These are phyloP conservation scores for Casaregolazyma lundiana DNA, from an alignment of 1,139 yeast genomes.

Conservation along the genomic window DNA sequence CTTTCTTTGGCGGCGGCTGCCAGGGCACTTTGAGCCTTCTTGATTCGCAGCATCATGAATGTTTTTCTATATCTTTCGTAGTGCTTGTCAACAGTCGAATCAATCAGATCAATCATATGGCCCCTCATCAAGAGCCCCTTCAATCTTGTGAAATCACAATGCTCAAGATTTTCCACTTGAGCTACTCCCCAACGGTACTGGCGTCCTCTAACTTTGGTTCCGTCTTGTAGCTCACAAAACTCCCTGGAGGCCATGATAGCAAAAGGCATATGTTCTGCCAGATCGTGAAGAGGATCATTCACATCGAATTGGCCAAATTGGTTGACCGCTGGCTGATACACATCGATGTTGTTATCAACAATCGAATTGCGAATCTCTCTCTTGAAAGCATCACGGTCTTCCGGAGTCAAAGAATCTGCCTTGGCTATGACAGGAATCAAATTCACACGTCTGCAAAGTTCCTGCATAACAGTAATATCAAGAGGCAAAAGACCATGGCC, in stretches of 20 bases:
- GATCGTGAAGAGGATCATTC: neutral
- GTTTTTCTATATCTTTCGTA: constrained; percentile 73
- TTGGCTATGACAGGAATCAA: constrained; percentile 74
- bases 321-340: constrained; percentile 63
- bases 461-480: constrained; percentile 67
- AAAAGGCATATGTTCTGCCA: constrained; percentile 43
- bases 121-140: constrained; percentile 60
- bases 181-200: constrained; percentile 69
- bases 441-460: constrained; percentile 59
- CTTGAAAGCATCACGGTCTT: constrained; percentile 42
- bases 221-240: constrained; percentile 30
- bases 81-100: constrained; percentile 76
- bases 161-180: constrained; percentile 60
- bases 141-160: constrained; percentile 60
- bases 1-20: constrained; percentile 34
- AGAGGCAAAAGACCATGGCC: constrained; percentile 50
- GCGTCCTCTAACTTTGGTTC: constrained; percentile 53
- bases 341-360: constrained; percentile 44
- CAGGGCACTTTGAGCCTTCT: constrained; percentile 47
- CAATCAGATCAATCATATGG: constrained; percentile 68
- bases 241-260: constrained; percentile 51
- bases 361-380: constrained; percentile 42
- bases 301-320: constrained; percentile 36
- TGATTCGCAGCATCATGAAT: constrained; percentile 65
- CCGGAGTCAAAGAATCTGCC: constrained; percentile 58